phyloP scores from a whole-genome alignment of 208 protist species.

The Angomonas ambiguus region DNA sequence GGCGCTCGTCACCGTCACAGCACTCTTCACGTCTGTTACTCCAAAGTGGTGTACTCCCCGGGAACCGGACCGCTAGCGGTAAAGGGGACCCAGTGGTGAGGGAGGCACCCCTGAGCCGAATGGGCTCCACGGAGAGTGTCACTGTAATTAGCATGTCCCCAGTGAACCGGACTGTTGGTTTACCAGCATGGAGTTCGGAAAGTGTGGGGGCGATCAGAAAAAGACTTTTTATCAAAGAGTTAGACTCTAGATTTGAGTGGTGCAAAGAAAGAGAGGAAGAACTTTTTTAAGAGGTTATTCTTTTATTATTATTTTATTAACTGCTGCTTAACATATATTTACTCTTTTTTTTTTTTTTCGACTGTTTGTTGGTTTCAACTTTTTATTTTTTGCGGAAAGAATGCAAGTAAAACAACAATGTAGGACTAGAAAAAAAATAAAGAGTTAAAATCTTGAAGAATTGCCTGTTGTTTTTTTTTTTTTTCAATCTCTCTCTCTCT shows the following conservation, averaged over 20 bases:
- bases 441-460: not conserved
- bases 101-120: not conserved
- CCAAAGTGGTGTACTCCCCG: not conserved
- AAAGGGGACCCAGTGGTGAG: too few species aligned
- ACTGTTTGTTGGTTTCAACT: conserved; percentile 18
- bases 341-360: conserved; percentile 20
- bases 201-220: not conserved
- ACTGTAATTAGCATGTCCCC: not conserved
- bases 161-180: not conserved
- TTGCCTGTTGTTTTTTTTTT: not conserved
- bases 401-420: not conserved
- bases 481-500: not conserved
- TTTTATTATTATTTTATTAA: conserved; percentile 11
- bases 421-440: not conserved
- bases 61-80: not conserved
- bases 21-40: not conserved
- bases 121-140: not conserved
- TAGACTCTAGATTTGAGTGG: not conserved
- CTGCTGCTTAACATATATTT: conserved; percentile 3
- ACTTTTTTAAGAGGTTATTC: conserved; percentile 6
- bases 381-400: not conserved
- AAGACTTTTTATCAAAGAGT: not conserved
- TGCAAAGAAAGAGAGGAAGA: conserved; percentile 1
- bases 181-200: not conserved
- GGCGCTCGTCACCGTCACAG: not conserved